Conservation (phyloP, 2,329 filamentous ascomycete genomes). For the Nothopassalora personata region DNA sequence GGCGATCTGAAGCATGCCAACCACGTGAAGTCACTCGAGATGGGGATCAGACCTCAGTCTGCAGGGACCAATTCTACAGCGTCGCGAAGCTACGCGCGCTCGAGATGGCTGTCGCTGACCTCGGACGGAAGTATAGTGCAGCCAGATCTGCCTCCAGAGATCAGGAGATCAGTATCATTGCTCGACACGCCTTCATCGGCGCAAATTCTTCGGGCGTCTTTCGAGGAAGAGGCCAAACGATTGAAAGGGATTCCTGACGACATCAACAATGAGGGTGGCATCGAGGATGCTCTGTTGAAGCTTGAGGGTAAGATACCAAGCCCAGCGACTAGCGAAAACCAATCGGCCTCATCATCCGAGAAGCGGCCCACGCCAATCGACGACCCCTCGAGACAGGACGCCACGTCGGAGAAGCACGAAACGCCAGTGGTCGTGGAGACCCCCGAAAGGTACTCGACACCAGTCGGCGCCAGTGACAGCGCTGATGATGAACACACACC, state of each 20-base stretch:
- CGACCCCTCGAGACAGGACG: neutral
- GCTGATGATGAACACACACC: neutral
- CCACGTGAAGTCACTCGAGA: conserved; percentile 44
- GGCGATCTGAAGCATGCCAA: conserved; percentile 44
- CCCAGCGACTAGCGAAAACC: conserved; percentile 9
- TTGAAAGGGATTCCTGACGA: conserved; percentile 77
- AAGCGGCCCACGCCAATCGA: neutral
- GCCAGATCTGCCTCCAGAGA: conserved; percentile 6
- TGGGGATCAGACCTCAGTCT: conserved; percentile 42
- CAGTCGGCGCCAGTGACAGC: neutral
- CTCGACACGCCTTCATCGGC: conserved; percentile 52
- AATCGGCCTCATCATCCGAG: neutral
- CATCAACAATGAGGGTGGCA: conserved; percentile 64
- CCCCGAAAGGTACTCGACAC: neutral
- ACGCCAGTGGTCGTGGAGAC: neutral
- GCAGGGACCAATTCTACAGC: conserved; percentile 22
- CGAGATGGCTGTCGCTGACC: neutral
- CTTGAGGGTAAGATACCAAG: conserved; percentile 64
- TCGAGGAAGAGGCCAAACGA: conserved; percentile 81
- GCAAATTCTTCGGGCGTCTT: conserved; percentile 59
- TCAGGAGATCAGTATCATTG: conserved; percentile 34
- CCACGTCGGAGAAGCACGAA: neutral
- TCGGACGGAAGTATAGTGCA: neutral
- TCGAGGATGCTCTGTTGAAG: conserved; percentile 88
- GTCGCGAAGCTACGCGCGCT: conserved; percentile 11